Base-by-base conservation (phyloP, 345 rosid species). In the Ceriops tagal region DNA sequence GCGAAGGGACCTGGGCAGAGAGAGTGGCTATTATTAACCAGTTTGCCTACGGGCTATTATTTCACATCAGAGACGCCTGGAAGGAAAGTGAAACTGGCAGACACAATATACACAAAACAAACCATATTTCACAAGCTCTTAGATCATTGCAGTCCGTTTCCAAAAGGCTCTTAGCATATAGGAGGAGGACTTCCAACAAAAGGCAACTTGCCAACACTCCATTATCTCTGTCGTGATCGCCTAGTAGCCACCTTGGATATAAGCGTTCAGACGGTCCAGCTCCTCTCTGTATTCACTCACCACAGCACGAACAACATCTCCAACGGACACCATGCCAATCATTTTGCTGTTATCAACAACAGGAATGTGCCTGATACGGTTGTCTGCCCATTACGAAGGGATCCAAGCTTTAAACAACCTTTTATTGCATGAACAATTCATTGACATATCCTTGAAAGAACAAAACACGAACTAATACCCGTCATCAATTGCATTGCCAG, bases 301-400 rank as follows among this genome's bases (percentile, higher is more conserved):
- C 76, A 95, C 99, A 7, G 99, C 99, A 68, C 97, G 99, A 21
- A 95, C 99, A 63, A 95, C 99, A 72, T 95, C 99, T 80, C 99
- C 99, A 9, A 95, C 89, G 61, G 99, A 95, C 64, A 95, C 96
- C 99, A 95, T 95, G 24, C 99, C 99, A 0, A 82, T n/a, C 99
- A 95, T 95, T 58, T 77, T 93, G 80, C 77, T 83, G n/a, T 81
- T 86, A 66, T 83, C 65, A 61, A 95, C 80, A 6, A 95, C 96
- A 1, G 99, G 99, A 74, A 95, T 95, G 84, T 95, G 99, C 83
- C 99, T 83, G 79, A 95, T 91, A 37, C 99, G 90, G 62, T 88
- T 91, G 66, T 95, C 99, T 95, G 85, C 64, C 78, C 70, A 65
- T 39, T 63, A 70, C 53, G 58, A 65, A 1, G 57, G 55, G 58